phyloP scores from a whole-genome alignment of 2,329 filamentous ascomycete species.

The Fonsecaea erecta region DNA sequence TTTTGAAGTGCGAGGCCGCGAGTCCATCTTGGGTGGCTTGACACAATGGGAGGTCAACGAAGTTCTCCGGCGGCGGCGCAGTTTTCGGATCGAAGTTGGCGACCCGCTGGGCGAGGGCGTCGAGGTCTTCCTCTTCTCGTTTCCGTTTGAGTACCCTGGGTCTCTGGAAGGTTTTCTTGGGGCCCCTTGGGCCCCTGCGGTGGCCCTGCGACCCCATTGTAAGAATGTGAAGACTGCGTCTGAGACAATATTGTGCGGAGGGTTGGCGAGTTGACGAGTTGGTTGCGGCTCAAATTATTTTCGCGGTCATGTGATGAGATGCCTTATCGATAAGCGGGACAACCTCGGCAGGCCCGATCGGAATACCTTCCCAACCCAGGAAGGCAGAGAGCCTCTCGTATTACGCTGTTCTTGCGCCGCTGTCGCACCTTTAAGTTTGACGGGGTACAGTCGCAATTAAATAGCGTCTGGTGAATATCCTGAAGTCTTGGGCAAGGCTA shows the following conservation, averaged over 20 bases:
- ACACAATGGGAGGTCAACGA: constrained; percentile 85
- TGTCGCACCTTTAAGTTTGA: neutral
- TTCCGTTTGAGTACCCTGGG: constrained; percentile 51
- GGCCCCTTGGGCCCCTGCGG: constrained; percentile 15
- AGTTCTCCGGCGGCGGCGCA: constrained; percentile 64
- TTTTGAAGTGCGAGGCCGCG: constrained; percentile 84
- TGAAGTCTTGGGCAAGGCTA: neutral
- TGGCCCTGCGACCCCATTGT: constrained; percentile 26
- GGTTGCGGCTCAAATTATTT: constrained; percentile 9
- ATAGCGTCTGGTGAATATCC: neutral
- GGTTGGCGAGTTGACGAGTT: neutral
- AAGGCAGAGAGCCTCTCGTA: neutral
- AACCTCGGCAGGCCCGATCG: constrained; percentile 16
- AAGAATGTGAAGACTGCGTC: neutral
- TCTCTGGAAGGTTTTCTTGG: constrained; percentile 16
- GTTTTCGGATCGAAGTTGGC: constrained; percentile 49
- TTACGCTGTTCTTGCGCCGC: neutral
- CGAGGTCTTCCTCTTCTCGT: constrained; percentile 51
- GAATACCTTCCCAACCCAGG: neutral
- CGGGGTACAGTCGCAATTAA: neutral
- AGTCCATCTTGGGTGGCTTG: constrained; percentile 78
- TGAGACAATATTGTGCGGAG: neutral
- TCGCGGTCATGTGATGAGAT: constrained; percentile 3
- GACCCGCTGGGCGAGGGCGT: constrained; percentile 49
- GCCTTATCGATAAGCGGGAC: constrained; percentile 21